Conservation (phyloP, 2,329 filamentous ascomycete genomes). For the Xylaria sp. region DNA sequence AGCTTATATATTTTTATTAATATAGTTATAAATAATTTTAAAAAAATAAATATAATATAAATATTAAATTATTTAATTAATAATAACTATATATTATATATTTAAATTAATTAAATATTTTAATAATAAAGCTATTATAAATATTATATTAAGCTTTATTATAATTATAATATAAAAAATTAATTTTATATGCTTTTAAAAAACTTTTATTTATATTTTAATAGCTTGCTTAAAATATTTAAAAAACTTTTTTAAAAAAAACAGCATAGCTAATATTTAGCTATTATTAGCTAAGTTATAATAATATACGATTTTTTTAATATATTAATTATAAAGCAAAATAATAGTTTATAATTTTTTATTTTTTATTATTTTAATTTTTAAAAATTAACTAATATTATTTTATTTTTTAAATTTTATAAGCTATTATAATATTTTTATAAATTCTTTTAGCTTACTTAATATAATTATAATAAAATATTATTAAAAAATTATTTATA, state of each 20-base stretch:
- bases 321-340: background rate
- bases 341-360: too few species aligned
- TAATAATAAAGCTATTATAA: background rate
- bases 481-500: slow-evolving; percentile 7
- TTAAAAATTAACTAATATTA: background rate
- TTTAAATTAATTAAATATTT: background rate
- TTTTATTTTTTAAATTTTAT: background rate
- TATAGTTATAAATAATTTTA: background rate
- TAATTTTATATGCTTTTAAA: background rate
- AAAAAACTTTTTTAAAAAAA: background rate
- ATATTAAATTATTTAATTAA: background rate
- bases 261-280: background rate
- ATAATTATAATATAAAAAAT: background rate
- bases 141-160: background rate
- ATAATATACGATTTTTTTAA: background rate
- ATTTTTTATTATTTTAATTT: background rate
- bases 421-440: background rate
- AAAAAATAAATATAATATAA: background rate
- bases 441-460: background rate
- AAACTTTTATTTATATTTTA: background rate
- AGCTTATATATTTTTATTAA: background rate
- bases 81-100: background rate
- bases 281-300: background rate
- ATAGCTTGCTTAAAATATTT: background rate
- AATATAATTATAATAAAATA: background rate